These are phyloP conservation scores for Tagetes erecta DNA, from an alignment of 129 eudicot genomes.

Conservation along the genomic window DNA sequence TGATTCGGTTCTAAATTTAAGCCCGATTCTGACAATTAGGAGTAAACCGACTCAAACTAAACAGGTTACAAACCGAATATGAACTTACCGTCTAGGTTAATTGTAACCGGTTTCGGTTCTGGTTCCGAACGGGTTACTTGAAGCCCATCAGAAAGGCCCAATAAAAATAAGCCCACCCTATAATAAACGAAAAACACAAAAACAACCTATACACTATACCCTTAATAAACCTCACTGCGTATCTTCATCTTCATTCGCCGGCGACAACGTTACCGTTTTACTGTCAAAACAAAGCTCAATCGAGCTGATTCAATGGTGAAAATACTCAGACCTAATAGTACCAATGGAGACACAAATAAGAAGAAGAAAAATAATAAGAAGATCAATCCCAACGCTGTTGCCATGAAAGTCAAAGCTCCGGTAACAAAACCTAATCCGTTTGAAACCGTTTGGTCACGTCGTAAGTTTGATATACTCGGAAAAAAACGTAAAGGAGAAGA, in stretches of 20 bases:
- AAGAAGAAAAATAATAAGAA: slow-evolving; percentile 54
- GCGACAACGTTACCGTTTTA: not conserved
- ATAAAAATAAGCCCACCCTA: not conserved
- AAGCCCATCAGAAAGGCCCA: not conserved
- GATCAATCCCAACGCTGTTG: slow-evolving; percentile 50
- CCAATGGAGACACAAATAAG: slow-evolving; percentile 24
- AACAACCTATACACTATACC: not conserved
- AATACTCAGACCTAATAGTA: slow-evolving; percentile 25
- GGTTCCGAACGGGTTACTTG: too few species aligned
- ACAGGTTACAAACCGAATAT: too few species aligned
- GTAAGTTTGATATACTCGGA: slow-evolving; percentile 83
- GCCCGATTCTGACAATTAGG: too few species aligned
- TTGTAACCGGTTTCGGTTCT: too few species aligned
- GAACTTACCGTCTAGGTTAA: too few species aligned
- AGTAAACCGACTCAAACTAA: too few species aligned
- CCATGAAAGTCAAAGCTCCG: slow-evolving; percentile 68
- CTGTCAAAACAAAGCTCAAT: slow-evolving; percentile 16
- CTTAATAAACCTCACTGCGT: not conserved
- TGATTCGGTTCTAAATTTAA: too few species aligned
- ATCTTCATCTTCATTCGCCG: slow-evolving; percentile 1
- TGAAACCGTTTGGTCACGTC: slow-evolving; percentile 91
- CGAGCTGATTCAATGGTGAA: slow-evolving; percentile 59
- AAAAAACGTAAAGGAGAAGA: slow-evolving; percentile 89
- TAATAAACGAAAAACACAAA: not conserved
- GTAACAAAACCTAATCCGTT: slow-evolving; percentile 61